Base-by-base conservation (phyloP, 805 yeast species). In the Pichia rugopelliculosa region DNA sequence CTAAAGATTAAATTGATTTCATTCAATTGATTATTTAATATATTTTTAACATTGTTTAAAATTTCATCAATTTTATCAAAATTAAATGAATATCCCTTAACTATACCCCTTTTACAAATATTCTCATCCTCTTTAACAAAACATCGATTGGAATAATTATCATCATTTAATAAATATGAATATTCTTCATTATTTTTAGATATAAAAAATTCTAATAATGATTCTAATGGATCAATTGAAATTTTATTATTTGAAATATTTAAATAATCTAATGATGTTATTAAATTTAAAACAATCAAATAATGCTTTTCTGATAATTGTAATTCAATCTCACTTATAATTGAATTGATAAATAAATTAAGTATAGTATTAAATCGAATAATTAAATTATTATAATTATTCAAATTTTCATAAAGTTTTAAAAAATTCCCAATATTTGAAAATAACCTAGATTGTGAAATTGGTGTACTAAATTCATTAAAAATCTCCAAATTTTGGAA, bases 281-380 rank as follows among this genome's bases (percentile, higher is more conserved):
- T 56, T 27, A 66, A 46, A n/a, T 45, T 47, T 24, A 51, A 47
- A 13, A 76, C 70, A 20, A 62, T 61, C 3, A 56, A 61, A 53
- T 64, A 76, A 36, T 80, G 77, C 39, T 70, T 65, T 2, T 70
- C 58, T 39, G 74, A 77, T 50, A 74, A 73, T 51, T 75, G 81
- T 26, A 72, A 63, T 44, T 84, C 90, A 49, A 86, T 71, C 59
- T 87, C 95, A 41, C 79, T 64, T 15, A 87, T 60, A 8, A 84
- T 72, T 0, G 93, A 86, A 59, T 76, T 83, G 37, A 84, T 82
- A 59, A 87, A 86, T 18, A 86, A 69, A 56, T 84, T 91, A 36
- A 79, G 61, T 12, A 82, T 69, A 3, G 84, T 71, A 34, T 72
- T 73, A 41, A 84, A 63, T 50, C 77, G 53, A 4, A 67, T 56